Evolutionary conservation across 768 basidiomycete genomes (phyloP).

Genomic region (Panellus pusillus): DNA sequence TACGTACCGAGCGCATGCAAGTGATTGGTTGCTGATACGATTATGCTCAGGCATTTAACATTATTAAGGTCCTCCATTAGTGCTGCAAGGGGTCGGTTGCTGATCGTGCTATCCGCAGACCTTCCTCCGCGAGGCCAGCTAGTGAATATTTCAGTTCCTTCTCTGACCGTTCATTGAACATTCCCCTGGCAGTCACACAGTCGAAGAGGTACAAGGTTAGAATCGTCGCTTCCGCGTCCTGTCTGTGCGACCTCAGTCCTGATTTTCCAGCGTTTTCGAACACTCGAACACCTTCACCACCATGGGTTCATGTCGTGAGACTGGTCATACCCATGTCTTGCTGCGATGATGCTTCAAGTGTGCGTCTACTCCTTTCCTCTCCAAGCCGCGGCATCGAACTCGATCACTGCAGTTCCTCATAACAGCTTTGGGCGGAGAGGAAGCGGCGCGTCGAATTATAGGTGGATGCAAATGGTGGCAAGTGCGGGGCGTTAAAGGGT

Average conservation of each 20-base stretch:
- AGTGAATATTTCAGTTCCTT: constrained; percentile 44
- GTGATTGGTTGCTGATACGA: too few species aligned
- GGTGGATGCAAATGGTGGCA: constrained; percentile 99
- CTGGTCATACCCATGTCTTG: constrained; percentile 70
- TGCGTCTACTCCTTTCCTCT: too few species aligned
- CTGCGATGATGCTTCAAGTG: constrained; percentile 69
- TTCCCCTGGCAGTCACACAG: constrained; percentile 61
- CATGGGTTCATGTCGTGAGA: constrained; percentile 75
- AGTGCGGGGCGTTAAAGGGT: constrained; percentile 83
- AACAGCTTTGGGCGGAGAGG: constrained; percentile 81
- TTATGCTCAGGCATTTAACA: constrained; percentile 50
- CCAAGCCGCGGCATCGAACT: too few species aligned
- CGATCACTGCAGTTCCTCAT: constrained; percentile 49
- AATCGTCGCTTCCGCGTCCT: too few species aligned
- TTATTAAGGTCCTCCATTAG: constrained; percentile 58
- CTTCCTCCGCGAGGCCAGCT: constrained; percentile 73
- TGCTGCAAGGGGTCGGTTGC: not conserved
- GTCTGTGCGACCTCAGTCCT: too few species aligned
- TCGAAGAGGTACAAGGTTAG: constrained; percentile 75
- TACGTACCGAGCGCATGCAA: too few species aligned
- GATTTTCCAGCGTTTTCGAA: constrained; percentile 60
- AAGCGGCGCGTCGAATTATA: constrained; percentile 63
- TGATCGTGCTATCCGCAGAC: constrained; percentile 38
- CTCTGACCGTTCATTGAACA: constrained; percentile 1
- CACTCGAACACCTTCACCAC: constrained; percentile 79